These are phyloP conservation scores for Ustilago crameri DNA, from an alignment of 1,284 basidiomycete genomes.

Conservation along the genomic window DNA sequence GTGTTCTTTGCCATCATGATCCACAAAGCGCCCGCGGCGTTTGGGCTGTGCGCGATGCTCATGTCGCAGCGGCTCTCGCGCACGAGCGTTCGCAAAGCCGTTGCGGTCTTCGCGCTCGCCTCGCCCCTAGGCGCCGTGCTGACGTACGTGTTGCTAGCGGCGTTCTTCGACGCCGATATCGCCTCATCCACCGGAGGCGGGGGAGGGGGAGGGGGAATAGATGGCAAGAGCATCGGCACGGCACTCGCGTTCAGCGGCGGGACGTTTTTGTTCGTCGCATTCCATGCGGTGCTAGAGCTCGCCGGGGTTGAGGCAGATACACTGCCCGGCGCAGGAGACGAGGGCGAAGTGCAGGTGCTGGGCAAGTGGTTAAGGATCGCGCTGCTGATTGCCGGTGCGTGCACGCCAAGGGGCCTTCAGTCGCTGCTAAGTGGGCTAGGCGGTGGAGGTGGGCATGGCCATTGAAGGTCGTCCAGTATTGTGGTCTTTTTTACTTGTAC, in stretches of 20 bases:
- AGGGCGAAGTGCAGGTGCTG: conserved; percentile 30
- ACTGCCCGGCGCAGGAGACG: neutral
- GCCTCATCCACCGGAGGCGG: neutral
- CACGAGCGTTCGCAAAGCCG: conserved; percentile 50
- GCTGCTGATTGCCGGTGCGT: conserved; percentile 27
- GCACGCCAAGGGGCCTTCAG: conserved; percentile 38
- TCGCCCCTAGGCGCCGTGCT: conserved; percentile 58
- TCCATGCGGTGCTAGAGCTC: conserved; percentile 69
- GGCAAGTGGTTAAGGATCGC: conserved; percentile 35
- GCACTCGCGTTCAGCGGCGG: conserved; percentile 87
- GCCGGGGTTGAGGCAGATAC: conserved; percentile 45
- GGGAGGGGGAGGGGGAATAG: conserved; percentile 21
- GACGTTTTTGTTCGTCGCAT: conserved; percentile 93
- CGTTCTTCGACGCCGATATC: conserved; percentile 21
- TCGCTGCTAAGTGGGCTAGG: conserved; percentile 15
- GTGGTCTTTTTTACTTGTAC: no score
- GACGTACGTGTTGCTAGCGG: conserved; percentile 28
- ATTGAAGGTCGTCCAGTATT: conserved; percentile 15
- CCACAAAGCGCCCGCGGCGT: conserved; percentile 66
- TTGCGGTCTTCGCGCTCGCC: conserved; percentile 55
- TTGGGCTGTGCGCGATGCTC: conserved; percentile 64
- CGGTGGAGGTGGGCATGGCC: conserved; percentile 17
- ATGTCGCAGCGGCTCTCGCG: conserved; percentile 52
- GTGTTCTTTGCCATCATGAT: conserved; percentile 65
- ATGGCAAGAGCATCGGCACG: conserved; percentile 72